These are phyloP conservation scores for Pichiaceae sp. DNA, from an alignment of 1,139 yeast species.

Conservation along the genomic window DNA sequence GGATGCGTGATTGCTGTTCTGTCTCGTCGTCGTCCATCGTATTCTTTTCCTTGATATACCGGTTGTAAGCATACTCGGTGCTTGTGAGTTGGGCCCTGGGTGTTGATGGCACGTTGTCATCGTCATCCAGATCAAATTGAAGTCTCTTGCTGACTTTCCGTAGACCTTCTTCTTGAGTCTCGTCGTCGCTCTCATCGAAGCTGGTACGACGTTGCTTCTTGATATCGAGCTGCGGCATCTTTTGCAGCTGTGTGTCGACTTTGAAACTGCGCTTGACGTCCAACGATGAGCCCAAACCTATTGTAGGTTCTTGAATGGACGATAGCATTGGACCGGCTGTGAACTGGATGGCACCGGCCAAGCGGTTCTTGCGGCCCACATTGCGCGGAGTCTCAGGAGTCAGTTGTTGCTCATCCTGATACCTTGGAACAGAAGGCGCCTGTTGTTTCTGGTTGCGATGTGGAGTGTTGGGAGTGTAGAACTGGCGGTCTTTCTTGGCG, in stretches of 20 bases:
- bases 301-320: not conserved
- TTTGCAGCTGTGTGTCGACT: not conserved
- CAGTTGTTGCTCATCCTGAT: not conserved
- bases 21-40: slow-evolving; percentile 5
- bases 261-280: not conserved
- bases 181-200: slow-evolving; percentile 6
- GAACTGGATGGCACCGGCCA: slow-evolving; percentile 1
- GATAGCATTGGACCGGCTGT: not conserved
- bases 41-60: slow-evolving; percentile 13
- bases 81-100: slow-evolving; percentile 20
- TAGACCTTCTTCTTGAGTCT: slow-evolving; percentile 6
- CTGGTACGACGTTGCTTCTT: not conserved
- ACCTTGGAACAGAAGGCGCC: not conserved
- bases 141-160: slow-evolving; percentile 12
- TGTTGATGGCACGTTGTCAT: slow-evolving; percentile 13
- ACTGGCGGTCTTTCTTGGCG: slow-evolving; percentile 1
- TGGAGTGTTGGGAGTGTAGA: slow-evolving; percentile 3
- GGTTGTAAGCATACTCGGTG: slow-evolving; percentile 13
- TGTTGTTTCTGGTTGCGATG: not conserved
- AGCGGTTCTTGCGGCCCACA: not conserved
- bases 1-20: slow-evolving; percentile 3
- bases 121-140: slow-evolving; percentile 5
- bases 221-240: not conserved
- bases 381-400: slow-evolving; percentile 3
- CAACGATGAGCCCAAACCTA: not conserved